Percentiles rank a stretch among this genome's conserved stretches.
phyloP scores from a whole-genome alignment of 352 stramenopile species.

The Pythium vanterpoolii region DNA sequence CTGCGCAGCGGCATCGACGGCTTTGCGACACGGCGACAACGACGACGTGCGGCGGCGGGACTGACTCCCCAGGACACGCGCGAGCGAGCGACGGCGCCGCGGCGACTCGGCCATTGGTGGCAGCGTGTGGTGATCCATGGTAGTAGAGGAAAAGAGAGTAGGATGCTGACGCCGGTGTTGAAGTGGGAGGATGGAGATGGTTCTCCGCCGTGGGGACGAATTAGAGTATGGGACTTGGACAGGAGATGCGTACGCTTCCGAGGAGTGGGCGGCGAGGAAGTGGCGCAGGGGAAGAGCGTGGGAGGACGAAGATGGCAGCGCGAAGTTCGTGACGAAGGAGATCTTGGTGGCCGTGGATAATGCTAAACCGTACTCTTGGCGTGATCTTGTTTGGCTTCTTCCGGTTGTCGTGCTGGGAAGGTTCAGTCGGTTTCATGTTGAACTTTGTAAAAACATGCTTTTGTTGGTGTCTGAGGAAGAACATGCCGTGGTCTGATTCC shows the following conservation, averaged over 20 bases:
- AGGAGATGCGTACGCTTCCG: too few species aligned
- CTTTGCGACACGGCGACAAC: constrained; percentile 11
- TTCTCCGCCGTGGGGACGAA: background rate
- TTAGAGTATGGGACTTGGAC: too few species aligned
- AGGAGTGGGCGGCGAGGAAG: too few species aligned
- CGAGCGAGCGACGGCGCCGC: background rate
- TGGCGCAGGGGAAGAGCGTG: too few species aligned
- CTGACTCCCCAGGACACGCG: background rate
- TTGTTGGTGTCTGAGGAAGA: constrained; percentile 2
- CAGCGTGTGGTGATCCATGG: background rate
- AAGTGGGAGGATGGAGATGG: background rate
- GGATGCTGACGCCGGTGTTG: background rate
- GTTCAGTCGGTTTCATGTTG: constrained; percentile 7
- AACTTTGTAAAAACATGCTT: constrained; percentile 9
- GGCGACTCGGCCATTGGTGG: background rate
- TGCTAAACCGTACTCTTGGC: too few species aligned
- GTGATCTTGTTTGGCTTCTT: constrained; percentile 1
- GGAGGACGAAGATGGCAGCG: too few species aligned
- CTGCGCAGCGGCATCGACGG: background rate
- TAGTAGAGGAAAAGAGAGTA: background rate
- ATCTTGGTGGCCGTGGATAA: too few species aligned
- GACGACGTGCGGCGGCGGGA: constrained; percentile 11
- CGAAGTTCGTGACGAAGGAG: too few species aligned
- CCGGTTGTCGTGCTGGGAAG: background rate
- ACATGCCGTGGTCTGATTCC: background rate